Base-by-base conservation (phyloP, 2,329 filamentous ascomycete species). In the Raffaelea ambrosiae region DNA sequence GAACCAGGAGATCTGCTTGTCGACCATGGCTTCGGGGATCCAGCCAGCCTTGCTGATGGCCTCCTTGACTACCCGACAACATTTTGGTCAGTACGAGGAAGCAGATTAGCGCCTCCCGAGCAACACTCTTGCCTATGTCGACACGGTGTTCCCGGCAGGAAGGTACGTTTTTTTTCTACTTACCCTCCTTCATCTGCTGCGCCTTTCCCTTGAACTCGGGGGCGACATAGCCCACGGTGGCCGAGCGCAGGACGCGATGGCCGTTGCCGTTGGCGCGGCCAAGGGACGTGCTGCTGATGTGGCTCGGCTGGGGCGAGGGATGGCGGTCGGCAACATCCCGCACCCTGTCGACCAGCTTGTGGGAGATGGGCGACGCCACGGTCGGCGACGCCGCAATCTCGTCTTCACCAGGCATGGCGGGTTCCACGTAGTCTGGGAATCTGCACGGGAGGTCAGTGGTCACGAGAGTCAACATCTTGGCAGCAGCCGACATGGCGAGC, bases 151-250 rank as follows among this genome's bases (percentile, higher is more conserved):
- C n/a, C n/a, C n/a, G n/a, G n/a, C n/a, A n/a, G n/a, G n/a, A n/a
- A n/a, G n/a, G n/a, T n/a, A n/a, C n/a, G n/a, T n/a, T n/a, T n/a
- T n/a, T n/a, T n/a, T n/a, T n/a, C 26, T 20, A 52, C 79, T 65
- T 65, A 86, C 83, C 83, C 62, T 82, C 72, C 62, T 86, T 79
- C 83, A 95, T 95, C 74, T 98, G 93, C 63, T 88, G 82, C 55
- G 82, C 76, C 72, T 95, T 96, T 63, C 91, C 93, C 64, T 88
- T 83, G 62, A 98, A 98, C 53, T 89, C 88, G 42, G 91, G 89
- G 21, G 93, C 90, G 55, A 95, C 84, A 71, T 98, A 98, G 61
- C 93, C 93, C 35, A 94, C 85, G 26, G 90, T 93, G 57, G 88
- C 85, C 55, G 93, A 93, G 19, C 89, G 87, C 50, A 97, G 72